A percentile compares a stretch with the other conserved stretches of the same genome.
These are phyloP conservation scores for Daldinia bambusicola DNA, from an alignment of 495 filamentous ascomycete species.

Conservation along the genomic window DNA sequence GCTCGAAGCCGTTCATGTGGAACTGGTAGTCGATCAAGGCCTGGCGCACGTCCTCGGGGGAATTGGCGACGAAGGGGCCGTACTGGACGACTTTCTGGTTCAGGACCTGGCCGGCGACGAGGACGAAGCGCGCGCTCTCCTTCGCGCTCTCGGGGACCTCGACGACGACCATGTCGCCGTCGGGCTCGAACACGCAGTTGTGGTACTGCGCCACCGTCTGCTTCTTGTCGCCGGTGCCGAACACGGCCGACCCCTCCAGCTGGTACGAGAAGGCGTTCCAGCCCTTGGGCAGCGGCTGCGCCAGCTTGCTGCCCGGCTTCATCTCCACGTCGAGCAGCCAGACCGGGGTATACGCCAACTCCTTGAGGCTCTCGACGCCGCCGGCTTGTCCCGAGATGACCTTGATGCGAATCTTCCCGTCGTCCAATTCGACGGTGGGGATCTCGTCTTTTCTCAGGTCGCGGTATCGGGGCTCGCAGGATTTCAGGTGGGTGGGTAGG, in stretches of 20 bases:
- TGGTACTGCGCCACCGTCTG: conserved; percentile 75
- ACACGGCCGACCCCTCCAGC: conserved; percentile 73
- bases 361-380: conserved; percentile 85
- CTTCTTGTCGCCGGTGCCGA: conserved; percentile 69
- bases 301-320: conserved; percentile 76
- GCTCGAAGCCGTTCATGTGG: conserved; percentile 89
- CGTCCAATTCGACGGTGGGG: conserved; percentile 73
- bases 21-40: conserved; percentile 90
- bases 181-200: conserved; percentile 88
- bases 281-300: conserved; percentile 77
- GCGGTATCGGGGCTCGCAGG: conserved; percentile 90
- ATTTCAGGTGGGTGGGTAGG: conserved; percentile 81
- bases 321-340: conserved; percentile 93
- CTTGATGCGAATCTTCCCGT: conserved; percentile 80
- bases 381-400: conserved; percentile 87
- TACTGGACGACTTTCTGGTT: conserved; percentile 97
- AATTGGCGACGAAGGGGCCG: conserved; percentile 89
- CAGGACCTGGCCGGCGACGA: conserved; percentile 86
- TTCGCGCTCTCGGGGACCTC: conserved; percentile 75
- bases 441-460: conserved; percentile 83
- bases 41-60: conserved; percentile 86
- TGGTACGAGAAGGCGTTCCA: conserved; percentile 95
- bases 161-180: conserved; percentile 77
- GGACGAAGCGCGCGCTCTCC: conserved; percentile 73
- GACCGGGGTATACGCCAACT: conserved; percentile 93